Evolutionary conservation across 2,329 filamentous ascomycete species (phyloP), one percentile per base, ranked within the genome.

Genomic region (Apiospora arundinis): DNA sequence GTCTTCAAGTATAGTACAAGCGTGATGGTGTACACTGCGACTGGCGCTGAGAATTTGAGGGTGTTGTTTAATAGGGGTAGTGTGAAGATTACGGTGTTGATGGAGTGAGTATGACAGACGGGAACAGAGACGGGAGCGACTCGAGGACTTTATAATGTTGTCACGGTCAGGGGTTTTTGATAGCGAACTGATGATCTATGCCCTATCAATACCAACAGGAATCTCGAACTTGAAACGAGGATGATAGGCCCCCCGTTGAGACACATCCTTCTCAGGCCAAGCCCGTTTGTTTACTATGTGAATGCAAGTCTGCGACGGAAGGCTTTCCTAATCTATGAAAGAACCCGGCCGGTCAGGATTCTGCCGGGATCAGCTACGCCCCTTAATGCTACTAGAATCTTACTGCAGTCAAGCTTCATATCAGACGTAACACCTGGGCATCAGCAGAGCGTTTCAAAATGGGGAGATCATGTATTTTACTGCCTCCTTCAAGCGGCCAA

Each of bases 1-100:
- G 48, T 7, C 18, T 12, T 6, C 11, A 12, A 5, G 9, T 25
- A 16, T 45, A n/a, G n/a, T n/a, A n/a, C n/a, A n/a, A n/a, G n/a
- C n/a, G n/a, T n/a, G n/a, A n/a, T n/a, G n/a, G n/a, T n/a, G 56
- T 40, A 63, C 56, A 63, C 18, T n/a, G 56, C 56, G 56, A 23
- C 56, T 28, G 4, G 56, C 56, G 56, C 56, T 63, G 56, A n/a
- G 8, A 14, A 12, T 63, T 40, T 8, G 9, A 40, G 32, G 21
- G 18, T n/a, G n/a, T 40, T 1, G 56, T 40, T 4, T 18, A 40
- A 37, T 8, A 21, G 7, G 37, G 6, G 56, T 2, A 63, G 9
- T 11, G 25, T 18, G 28, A n/a, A 18, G 21, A 48, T 48, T 48
- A n/a, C 8, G 45, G 18, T 8, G 18, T 37, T 11, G 9, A 40